phyloP scores from a whole-genome alignment of 768 basidiomycete species.

The Austroboletus eburneus region DNA sequence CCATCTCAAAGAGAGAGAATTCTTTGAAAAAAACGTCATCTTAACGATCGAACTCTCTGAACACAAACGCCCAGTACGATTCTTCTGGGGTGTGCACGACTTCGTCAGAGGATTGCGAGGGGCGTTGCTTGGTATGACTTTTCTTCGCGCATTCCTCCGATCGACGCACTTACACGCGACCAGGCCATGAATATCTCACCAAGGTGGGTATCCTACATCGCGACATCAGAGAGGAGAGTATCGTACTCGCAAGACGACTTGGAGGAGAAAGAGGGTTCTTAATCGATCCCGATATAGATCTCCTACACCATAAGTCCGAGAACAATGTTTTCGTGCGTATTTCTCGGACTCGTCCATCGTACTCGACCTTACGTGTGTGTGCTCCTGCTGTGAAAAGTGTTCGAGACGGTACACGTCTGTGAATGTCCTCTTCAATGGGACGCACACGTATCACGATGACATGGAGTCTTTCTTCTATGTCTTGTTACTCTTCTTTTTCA shows the following conservation, averaged over 20 bases:
- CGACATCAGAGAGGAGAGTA: slow-evolving; percentile 33
- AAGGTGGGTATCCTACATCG: slow-evolving; percentile 26
- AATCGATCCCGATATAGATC: slow-evolving; percentile 29
- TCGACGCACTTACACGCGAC: not conserved
- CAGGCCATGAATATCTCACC: slow-evolving; percentile 1
- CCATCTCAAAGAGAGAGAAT: too few relatives aligned
- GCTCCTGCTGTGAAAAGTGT: not conserved
- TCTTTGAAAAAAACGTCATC: too few relatives aligned
- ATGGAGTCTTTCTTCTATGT: not conserved
- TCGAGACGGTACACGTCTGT: not conserved
- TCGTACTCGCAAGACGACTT: slow-evolving; percentile 22
- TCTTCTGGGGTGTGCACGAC: not conserved
- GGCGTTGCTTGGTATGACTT: not conserved
- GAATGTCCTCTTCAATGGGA: not conserved
- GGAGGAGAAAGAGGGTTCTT: slow-evolving; percentile 23
- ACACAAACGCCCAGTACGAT: not conserved
- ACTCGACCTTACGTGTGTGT: not conserved
- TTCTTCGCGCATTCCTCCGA: not conserved
- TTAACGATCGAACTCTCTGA: not conserved
- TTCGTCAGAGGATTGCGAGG: not conserved
- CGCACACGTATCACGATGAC: not conserved
- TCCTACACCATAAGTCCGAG: not conserved
- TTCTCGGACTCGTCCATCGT: not conserved
- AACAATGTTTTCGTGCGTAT: not conserved
- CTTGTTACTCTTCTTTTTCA: not conserved